Evolutionary conservation across 2,329 filamentous ascomycete species (phyloP).

Genomic region (Pseudofabraea citricarpa): DNA sequence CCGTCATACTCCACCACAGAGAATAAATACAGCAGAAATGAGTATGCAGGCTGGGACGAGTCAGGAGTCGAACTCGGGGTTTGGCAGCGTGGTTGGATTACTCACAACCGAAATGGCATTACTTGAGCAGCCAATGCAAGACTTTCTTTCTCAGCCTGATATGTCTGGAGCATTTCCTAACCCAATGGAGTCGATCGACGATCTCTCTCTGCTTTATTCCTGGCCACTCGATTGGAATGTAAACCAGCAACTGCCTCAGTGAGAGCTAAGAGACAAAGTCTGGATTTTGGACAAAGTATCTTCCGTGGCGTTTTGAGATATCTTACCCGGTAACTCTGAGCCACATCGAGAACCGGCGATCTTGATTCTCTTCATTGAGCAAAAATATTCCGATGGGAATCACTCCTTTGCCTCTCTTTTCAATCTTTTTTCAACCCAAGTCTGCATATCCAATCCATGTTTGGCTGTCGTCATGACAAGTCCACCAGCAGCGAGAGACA

Average conservation of each 20-base stretch:
- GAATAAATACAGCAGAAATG: background rate
- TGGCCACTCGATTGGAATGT: too few species aligned
- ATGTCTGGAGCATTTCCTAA: constrained; percentile 3
- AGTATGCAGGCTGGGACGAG: background rate
- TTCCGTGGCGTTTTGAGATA: too few species aligned
- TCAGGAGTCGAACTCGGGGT: too few species aligned
- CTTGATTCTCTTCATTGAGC: too few species aligned
- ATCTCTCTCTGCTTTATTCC: background rate
- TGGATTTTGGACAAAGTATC: too few species aligned
- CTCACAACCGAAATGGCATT: constrained; percentile 4
- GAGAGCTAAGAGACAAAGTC: too few species aligned
- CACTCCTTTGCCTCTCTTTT: too few species aligned
- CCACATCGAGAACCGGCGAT: too few species aligned
- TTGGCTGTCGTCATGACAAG: background rate
- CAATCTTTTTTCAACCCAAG: background rate
- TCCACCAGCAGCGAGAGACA: background rate
- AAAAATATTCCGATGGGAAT: too few species aligned
- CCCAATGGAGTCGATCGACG: constrained; percentile 1
- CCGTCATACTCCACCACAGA: background rate
- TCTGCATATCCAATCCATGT: background rate
- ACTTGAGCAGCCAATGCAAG: constrained; percentile 4
- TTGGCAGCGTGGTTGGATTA: background rate
- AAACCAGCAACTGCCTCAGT: too few species aligned
- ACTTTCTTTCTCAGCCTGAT: constrained; percentile 3
- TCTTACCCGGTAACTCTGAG: too few species aligned